Evolutionary conservation across 2,329 filamentous ascomycete species (phyloP).

Genomic region (Xylariaceae sp.): DNA sequence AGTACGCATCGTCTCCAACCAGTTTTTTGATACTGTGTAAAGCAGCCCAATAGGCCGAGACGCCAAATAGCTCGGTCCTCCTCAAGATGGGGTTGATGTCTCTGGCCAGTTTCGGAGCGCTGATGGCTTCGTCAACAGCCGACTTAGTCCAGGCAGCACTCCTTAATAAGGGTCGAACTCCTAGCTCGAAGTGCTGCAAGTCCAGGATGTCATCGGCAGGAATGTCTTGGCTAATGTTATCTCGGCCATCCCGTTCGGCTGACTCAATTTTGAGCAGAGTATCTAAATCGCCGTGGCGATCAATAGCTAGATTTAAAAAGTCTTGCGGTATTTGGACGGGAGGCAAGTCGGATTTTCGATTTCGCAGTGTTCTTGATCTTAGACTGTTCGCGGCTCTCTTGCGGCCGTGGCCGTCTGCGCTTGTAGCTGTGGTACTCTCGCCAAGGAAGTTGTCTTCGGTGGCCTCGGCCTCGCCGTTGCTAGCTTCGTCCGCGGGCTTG

Average conservation of each 20-base stretch:
- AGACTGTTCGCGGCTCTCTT: conserved; percentile 25
- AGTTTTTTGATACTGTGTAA: background rate
- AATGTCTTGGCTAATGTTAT: background rate
- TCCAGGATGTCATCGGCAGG: background rate
- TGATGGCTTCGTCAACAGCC: conserved; percentile 11
- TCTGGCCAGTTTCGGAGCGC: conserved; percentile 1
- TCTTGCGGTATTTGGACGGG: conserved; percentile 51
- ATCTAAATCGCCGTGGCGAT: conserved; percentile 30
- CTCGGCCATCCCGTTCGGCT: conserved; percentile 11
- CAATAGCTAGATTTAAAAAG: conserved; percentile 53
- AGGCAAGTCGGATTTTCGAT: conserved; percentile 42
- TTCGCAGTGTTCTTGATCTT: conserved; percentile 25
- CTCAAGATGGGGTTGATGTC: conserved; percentile 4
- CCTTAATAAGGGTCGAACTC: conserved; percentile 1
- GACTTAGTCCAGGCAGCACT: conserved; percentile 16
- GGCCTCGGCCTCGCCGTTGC: conserved; percentile 7
- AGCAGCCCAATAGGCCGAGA: conserved; percentile 8
- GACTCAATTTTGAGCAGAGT: conserved; percentile 5
- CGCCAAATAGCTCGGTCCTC: conserved; percentile 6
- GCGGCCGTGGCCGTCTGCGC: conserved; percentile 27
- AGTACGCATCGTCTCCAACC: background rate
- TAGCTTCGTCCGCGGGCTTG: conserved; percentile 24
- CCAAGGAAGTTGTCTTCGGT: conserved; percentile 25
- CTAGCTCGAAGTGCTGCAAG: background rate
- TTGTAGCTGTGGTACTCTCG: conserved; percentile 18